Percentiles rank a stretch among this genome's conserved stretches.
These are phyloP conservation scores for Ramalina peruviana DNA, from an alignment of 495 filamentous ascomycete genomes.

Conservation along the genomic window DNA sequence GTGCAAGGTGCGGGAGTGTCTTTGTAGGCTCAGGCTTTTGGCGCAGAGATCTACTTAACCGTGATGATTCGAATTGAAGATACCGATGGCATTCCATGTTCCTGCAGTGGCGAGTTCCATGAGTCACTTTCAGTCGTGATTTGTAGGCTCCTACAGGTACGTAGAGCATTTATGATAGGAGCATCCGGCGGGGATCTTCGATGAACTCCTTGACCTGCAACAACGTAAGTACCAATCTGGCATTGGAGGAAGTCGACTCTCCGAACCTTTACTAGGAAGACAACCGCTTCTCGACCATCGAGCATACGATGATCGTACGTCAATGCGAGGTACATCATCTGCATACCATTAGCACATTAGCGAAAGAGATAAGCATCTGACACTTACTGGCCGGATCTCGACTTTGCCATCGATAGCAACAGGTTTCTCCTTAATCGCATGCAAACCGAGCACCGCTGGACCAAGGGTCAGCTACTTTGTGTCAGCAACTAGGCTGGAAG, in stretches of 20 bases:
- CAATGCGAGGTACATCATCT: conserved; percentile 98
- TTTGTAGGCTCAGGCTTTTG: not conserved
- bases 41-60: not conserved
- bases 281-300: conserved; percentile 90
- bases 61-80: not conserved
- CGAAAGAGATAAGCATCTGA: no score
- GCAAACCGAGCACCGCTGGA: conserved; percentile 80
- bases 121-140: not conserved
- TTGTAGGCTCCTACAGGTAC: no score
- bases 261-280: conserved; percentile 81
- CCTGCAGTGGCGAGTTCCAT: not conserved
- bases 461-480: conserved; percentile 12
- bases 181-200: conserved; percentile 89
- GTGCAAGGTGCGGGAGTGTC: not conserved
- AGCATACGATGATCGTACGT: conserved; percentile 95
- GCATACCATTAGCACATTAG: conserved; percentile 10
- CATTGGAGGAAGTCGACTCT: not conserved
- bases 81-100: not conserved
- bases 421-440: conserved; percentile 91
- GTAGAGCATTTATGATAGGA: conserved; percentile 38
- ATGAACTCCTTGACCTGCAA: conserved; percentile 81
- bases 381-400: conserved; percentile 68
- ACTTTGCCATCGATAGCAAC: conserved; percentile 84
- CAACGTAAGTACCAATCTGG: conserved; percentile 9
- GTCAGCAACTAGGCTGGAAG: not conserved